Conservation (phyloP, 2,329 filamentous ascomycete genomes). For the Pyrenophora graminea region DNA sequence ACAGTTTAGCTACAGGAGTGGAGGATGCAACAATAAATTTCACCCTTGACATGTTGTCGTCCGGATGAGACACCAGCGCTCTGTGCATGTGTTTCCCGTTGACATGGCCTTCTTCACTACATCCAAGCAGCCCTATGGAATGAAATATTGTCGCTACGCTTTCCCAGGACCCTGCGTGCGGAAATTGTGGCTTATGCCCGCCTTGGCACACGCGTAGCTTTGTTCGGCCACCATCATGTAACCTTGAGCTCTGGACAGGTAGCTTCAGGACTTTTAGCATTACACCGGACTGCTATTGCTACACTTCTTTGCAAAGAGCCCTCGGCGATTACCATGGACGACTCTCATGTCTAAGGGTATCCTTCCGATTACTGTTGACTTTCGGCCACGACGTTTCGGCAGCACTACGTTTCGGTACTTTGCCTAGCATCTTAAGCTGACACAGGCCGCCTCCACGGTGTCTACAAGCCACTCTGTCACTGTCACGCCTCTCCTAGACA, state of each 20-base stretch:
- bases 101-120: not conserved
- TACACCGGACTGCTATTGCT: constrained; percentile 26
- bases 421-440: constrained; percentile 19
- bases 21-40: constrained; percentile 16
- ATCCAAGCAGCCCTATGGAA: not conserved
- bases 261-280: constrained; percentile 19
- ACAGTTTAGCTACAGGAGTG: constrained; percentile 11
- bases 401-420: constrained; percentile 19
- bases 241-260: constrained; percentile 31
- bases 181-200: constrained; percentile 6
- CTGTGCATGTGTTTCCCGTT: no score
- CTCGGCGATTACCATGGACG: constrained; percentile 3
- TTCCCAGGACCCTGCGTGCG: constrained; percentile 9
- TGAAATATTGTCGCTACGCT: not conserved
- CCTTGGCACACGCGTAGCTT: constrained; percentile 30
- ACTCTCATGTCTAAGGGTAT: not conserved
- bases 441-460: constrained; percentile 11
- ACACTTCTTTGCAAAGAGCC: constrained; percentile 2
- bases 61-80: not conserved
- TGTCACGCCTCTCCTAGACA: constrained; percentile 5
- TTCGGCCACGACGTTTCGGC: constrained; percentile 9
- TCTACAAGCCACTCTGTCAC: constrained; percentile 5
- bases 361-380: not conserved
- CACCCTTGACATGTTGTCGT: not conserved
- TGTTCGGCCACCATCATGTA: constrained; percentile 15